These are phyloP conservation scores for Blumeria graminis DNA, from an alignment of 2,329 filamentous ascomycete genomes.

Conservation along the genomic window DNA sequence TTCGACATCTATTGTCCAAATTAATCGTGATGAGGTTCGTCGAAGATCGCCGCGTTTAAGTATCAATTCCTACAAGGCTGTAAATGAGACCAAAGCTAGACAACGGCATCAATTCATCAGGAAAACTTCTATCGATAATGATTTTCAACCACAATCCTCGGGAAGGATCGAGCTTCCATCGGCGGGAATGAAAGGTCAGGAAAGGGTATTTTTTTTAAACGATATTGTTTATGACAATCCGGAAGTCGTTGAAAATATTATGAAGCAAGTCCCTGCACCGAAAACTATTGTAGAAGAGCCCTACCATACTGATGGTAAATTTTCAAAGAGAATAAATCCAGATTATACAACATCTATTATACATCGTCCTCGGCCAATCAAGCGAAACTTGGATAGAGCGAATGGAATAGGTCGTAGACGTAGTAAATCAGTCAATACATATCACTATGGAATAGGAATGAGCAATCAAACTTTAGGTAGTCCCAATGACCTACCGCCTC, in stretches of 20 bases:
- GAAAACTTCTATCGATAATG: not conserved
- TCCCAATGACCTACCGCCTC: slow-evolving; percentile 25
- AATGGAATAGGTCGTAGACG: slow-evolving; percentile 23
- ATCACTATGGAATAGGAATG: slow-evolving; percentile 22
- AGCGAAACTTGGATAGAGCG: slow-evolving; percentile 17
- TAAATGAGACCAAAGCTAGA: too few species aligned
- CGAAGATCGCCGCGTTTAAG: slow-evolving; percentile 10
- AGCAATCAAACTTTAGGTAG: slow-evolving; percentile 21
- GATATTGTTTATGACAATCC: slow-evolving; percentile 31
- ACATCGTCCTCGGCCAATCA: slow-evolving; percentile 14
- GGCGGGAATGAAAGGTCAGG: not conserved
- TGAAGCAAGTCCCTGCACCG: slow-evolving; percentile 20
- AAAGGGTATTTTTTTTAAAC: slow-evolving; percentile 28
- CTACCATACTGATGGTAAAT: slow-evolving; percentile 7
- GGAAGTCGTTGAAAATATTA: slow-evolving; percentile 23
- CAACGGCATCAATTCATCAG: too few species aligned
- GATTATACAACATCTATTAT: slow-evolving; percentile 12
- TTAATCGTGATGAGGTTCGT: slow-evolving; percentile 13
- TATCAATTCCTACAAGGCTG: not conserved
- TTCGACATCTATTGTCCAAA: slow-evolving; percentile 13
- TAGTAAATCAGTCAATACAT: slow-evolving; percentile 25
- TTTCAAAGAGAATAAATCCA: slow-evolving; percentile 2
- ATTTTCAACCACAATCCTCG: not conserved
- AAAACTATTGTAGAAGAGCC: slow-evolving; percentile 7
- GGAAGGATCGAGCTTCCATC: not conserved